phyloP scores from a whole-genome alignment of 768 basidiomycete genomes.

The Kockovaella imperatae region DNA sequence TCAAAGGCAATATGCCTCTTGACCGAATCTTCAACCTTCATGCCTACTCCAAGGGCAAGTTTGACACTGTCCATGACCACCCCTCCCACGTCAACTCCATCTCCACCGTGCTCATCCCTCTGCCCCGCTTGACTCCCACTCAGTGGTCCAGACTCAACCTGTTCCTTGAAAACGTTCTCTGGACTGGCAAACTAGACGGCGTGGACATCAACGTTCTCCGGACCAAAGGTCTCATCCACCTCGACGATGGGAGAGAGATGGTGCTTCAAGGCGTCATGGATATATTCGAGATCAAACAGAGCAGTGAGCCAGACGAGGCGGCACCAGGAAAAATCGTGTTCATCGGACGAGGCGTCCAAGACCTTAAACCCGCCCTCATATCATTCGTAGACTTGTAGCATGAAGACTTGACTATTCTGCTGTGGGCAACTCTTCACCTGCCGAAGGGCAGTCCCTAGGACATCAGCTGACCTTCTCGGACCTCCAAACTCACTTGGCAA shows the following conservation, averaged over 20 bases:
- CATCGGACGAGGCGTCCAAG: slow-evolving; percentile 68
- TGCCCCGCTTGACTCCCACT: slow-evolving; percentile 54
- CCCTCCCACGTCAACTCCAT: slow-evolving; percentile 44
- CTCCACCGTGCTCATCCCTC: slow-evolving; percentile 59
- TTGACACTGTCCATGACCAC: slow-evolving; percentile 44
- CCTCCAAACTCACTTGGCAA: slow-evolving; percentile 20
- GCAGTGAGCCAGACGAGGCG: slow-evolving; percentile 38
- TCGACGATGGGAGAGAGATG: slow-evolving; percentile 52
- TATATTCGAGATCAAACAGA: slow-evolving; percentile 66
- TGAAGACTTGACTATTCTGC: not conserved
- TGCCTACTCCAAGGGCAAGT: slow-evolving; percentile 52
- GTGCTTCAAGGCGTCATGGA: slow-evolving; percentile 86
- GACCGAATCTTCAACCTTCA: slow-evolving; percentile 67
- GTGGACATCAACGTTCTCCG: slow-evolving; percentile 70
- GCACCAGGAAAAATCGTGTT: slow-evolving; percentile 66
- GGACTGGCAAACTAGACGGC: slow-evolving; percentile 51
- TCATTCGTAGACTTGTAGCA: slow-evolving; percentile 6
- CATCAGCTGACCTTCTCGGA: too few relatives aligned
- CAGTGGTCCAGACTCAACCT: slow-evolving; percentile 58
- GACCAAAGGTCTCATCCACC: slow-evolving; percentile 71
- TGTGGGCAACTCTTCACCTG: not conserved
- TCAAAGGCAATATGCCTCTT: slow-evolving; percentile 66
- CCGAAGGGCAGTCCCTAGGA: slow-evolving; percentile 1
- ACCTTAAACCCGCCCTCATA: slow-evolving; percentile 8
- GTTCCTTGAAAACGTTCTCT: slow-evolving; percentile 74